Evolutionary conservation across 352 stramenopile genomes (phyloP), one percentile per base, ranked within the genome.

Genomic region (Pythium sukuiense): DNA sequence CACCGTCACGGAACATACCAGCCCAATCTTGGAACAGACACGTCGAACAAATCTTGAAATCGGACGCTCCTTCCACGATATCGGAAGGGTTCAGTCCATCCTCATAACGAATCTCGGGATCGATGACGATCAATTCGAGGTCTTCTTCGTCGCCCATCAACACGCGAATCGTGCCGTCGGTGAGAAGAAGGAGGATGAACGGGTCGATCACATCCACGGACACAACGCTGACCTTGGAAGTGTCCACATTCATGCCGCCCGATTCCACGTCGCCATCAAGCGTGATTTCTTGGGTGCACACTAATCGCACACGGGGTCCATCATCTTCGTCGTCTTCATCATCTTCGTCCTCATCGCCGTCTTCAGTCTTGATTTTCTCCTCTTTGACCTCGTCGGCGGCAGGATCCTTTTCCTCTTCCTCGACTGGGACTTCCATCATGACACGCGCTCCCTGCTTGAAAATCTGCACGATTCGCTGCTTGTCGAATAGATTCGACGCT

Each of bases 1-100:
- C 73, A 24, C 82, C 79, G 39, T 91, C 81, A 39, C 54, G 56
- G 50, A 93, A 95, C 83, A 95, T 92, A 1, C 85, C 81, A 12
- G 81, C 72, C 87, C 87, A 95, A 63, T 95, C 87, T 61, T 92
- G 85, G 55, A 95, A 95, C 24, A 95, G 70, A 59, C 87, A 95
- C 9, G 82, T 79, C 6, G 83, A 79, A 61, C 83, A 92, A 39
- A 89, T 89, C 0, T 52, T 49, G 48, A 73, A 67, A 6, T 59
- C 67, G 3, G 60, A 56, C 2, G 72, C 71, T 2, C 58, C 65
- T 35, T 71, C 65, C 12, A 59, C 59, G 46, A 66, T 33, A 3
- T 71, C 65, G 13, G 37, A 1, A 8, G 79, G 70, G 2, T 35
- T 43, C 16, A 64, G 67, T 26, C 65, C 79, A 20, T 85, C 79